Evolutionary conservation across 768 basidiomycete genomes (phyloP), one percentile per base, ranked within the genome.

Genomic region (Lactarius indigo): DNA sequence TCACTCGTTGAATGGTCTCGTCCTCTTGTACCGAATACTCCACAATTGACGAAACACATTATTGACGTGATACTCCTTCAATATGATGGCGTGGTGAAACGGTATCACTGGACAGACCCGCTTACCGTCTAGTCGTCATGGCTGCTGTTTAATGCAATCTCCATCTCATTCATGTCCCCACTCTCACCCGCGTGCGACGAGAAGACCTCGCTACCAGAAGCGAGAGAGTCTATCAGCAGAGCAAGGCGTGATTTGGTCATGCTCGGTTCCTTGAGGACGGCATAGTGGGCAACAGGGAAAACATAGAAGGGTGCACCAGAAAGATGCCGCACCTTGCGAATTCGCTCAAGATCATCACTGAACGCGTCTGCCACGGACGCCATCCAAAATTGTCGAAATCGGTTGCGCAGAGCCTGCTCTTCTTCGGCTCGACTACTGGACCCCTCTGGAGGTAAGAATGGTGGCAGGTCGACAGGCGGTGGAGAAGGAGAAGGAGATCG

Each of bases 381-480:
- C 91, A 94, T 92, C 92, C 92, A 94, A 73, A 94, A 94, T 75
- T 88, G 87, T 63, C 88, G 79, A 74, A 94, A 94, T 54, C 81
- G 84, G 39, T 85, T 85, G 72, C 86, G 87, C 73, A 93, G 74
- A 9, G 74, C 73, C 54, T 82, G 77, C 66, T 92, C 88, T 35
- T 79, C 75, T 56, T 80, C 75, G 17, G 74, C 71, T 7, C 76
- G 73, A 37, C 79, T 76, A 28, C 73, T 75, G 4, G 72, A 59
- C 0, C 71, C 72, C 20, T 70, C 69, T 6, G 66, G 39, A 4
- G 85, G 79, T 15, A 89, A 72, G 72, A 92, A 90, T 1, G 89
- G 79, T 0, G 89, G 89, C 12, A 90, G 77, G 6, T 72, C 47
- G 1, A 69, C 61, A 0, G 77, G 74, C 23, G 74, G 74, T 9